Percentiles rank a stretch among this genome's conserved stretches.
phyloP scores from a whole-genome alignment of 2,329 filamentous ascomycete species.

The Simplicillium aogashimaense region DNA sequence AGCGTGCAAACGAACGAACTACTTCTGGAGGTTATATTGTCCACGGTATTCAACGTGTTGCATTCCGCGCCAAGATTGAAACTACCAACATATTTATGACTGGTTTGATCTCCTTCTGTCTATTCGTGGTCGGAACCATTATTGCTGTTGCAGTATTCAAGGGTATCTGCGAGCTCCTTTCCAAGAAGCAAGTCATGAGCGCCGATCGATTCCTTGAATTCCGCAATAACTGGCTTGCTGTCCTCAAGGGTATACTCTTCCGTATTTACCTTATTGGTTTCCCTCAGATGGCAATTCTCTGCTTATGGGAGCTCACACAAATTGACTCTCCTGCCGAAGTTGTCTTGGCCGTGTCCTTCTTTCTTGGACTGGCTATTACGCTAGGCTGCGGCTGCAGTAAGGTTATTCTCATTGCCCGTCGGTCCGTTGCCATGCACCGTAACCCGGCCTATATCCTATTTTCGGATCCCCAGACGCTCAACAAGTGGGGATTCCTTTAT shows the following conservation, averaged over 20 bases:
- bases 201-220: conserved; percentile 84
- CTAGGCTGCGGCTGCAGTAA: conserved; percentile 82
- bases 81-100: conserved; percentile 90
- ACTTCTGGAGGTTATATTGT: conserved; percentile 51
- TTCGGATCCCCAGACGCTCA: conserved; percentile 85
- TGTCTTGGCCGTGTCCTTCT: conserved; percentile 79
- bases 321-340: conserved; percentile 79
- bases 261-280: conserved; percentile 84
- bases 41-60: conserved; percentile 79
- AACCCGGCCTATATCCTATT: conserved; percentile 96
- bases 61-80: conserved; percentile 78
- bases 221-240: conserved; percentile 86
- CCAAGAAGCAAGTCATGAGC: conserved; percentile 69
- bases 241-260: conserved; percentile 90
- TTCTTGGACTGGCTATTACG: conserved; percentile 68
- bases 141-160: conserved; percentile 72
- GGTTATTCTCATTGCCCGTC: conserved; percentile 80
- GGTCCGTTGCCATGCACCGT: conserved; percentile 84
- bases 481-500: conserved; percentile 98
- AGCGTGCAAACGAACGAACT: conserved; percentile 44
- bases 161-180: conserved; percentile 64
- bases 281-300: conserved; percentile 82
- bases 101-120: conserved; percentile 77
- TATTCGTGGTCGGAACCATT: conserved; percentile 70
- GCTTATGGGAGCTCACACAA: conserved; percentile 85